Evolutionary conservation across 2,329 filamentous ascomycete species (phyloP).

Genomic region (Onygenales sp.): DNA sequence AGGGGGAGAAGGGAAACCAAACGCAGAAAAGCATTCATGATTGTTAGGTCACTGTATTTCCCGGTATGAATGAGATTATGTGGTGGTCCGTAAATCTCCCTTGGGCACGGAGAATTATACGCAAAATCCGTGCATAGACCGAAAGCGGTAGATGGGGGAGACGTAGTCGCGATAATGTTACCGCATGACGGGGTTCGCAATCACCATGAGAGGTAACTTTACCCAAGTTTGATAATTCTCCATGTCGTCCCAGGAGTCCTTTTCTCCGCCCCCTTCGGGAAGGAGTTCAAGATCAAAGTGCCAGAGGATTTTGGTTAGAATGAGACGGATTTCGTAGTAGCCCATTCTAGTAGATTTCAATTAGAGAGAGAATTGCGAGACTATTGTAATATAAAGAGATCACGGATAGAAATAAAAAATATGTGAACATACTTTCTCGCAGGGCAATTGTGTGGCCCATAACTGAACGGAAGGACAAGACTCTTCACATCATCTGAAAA

Average conservation of each 20-base stretch:
- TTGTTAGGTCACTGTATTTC: neutral
- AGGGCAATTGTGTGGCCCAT: conserved; percentile 27
- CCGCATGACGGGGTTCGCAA: conserved; percentile 2
- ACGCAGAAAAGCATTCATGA: neutral
- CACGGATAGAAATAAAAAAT: neutral
- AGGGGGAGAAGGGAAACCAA: too few species aligned
- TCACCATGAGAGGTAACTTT: conserved; percentile 3
- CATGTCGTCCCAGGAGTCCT: conserved; percentile 6
- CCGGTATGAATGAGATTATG: too few species aligned
- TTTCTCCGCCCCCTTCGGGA: conserved; percentile 2
- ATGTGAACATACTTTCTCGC: conserved; percentile 25
- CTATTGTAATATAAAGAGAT: neutral
- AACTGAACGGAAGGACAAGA: conserved; percentile 21
- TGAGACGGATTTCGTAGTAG: conserved; percentile 7
- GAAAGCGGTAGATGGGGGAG: too few species aligned
- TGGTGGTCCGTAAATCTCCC: too few species aligned
- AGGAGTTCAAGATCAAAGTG: conserved; percentile 8
- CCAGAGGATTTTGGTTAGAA: conserved; percentile 7
- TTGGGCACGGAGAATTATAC: neutral
- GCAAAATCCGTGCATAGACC: neutral
- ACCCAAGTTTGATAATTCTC: conserved; percentile 7
- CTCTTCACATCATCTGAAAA: conserved; percentile 21
- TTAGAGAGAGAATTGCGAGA: neutral
- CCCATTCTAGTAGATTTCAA: conserved; percentile 3
- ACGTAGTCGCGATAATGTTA: neutral